phyloP scores from a whole-genome alignment of 2,329 filamentous ascomycete genomes.

The Nothophaeocryptopus gaeumannii region DNA sequence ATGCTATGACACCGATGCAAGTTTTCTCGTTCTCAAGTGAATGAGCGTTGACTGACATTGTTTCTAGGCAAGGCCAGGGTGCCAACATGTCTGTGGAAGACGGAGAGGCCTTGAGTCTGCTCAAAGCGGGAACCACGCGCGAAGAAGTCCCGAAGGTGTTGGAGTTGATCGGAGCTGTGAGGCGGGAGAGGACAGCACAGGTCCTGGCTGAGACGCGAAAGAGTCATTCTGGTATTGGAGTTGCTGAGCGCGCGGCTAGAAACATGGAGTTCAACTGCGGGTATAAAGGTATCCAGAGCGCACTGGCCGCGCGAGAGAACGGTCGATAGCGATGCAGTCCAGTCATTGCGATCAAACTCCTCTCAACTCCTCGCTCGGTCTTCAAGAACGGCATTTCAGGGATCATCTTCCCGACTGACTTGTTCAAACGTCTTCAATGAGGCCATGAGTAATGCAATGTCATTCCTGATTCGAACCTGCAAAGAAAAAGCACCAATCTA shows the following conservation, averaged over 20 bases:
- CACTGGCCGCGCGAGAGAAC: neutral
- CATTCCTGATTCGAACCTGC: too few species aligned
- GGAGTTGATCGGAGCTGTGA: neutral
- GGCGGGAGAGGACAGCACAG: neutral
- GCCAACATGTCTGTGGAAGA: slow-evolving; percentile 5
- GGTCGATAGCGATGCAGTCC: too few species aligned
- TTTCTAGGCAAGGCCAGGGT: neutral
- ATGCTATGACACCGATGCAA: slow-evolving; percentile 3
- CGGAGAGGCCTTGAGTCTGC: neutral
- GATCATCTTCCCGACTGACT: too few species aligned
- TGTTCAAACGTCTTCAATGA: too few species aligned
- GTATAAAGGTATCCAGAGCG: slow-evolving; percentile 1
- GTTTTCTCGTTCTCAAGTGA: neutral
- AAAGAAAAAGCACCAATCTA: too few species aligned
- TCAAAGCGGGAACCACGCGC: neutral
- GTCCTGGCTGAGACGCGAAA: slow-evolving; percentile 1
- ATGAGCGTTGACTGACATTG: too few species aligned
- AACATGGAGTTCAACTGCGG: slow-evolving; percentile 1
- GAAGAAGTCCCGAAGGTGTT: neutral
- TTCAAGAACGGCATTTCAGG: too few species aligned
- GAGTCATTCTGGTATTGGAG: neutral
- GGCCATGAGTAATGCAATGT: too few species aligned
- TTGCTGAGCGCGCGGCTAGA: neutral
- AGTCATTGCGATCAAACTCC: too few species aligned
- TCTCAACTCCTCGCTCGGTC: too few species aligned